Evolutionary conservation across 179 eudicot species (phyloP), one percentile per base, ranked within the genome.

Genomic region (Beta macrorhiza): DNA sequence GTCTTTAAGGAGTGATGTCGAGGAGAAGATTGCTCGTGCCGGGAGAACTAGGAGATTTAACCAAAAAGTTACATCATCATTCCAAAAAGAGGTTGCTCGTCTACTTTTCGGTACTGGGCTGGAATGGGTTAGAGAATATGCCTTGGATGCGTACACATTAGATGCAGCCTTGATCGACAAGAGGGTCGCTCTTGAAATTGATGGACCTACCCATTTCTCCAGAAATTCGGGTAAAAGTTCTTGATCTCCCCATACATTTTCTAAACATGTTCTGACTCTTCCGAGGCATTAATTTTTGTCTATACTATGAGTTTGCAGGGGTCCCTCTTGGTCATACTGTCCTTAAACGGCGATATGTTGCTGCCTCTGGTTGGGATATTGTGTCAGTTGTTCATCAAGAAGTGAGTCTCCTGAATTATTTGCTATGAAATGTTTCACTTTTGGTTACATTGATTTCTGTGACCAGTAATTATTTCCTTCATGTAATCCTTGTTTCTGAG

Each of bases 121-220:
- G 42, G 90, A 95, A 68, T 95, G 98, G 98, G 87, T 86, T 9
- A 90, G 83, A 76, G 98, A 95, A 82, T 89, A 95, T 82, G 79
- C 62, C 64, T 86, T 93, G 64, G 97, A 91, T 80, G 90, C 89
- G 12, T 95, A 90, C 89, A 87, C 97, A 47, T 83, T 95, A 87
- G 99, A 95, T 79, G 98, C 98, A 14, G 98, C 83, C 57, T 83
- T 92, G 85, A 85, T 92, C 85, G 93, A 93, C 82, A 83, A 61
- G 77, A 93, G 89, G 79, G 87, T 95, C 85, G 97, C 91, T 78
- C 78, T 95, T 80, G 99, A 95, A 89, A 93, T 95, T 5, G 99
- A 95, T 74, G 99, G 99, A 72, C 94, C 93, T 56, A 89, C 99
- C 58, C 99, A 95, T 93, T 95, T 95, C 86, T 93, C 99, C 11